A percentile compares a stretch with the other conserved stretches of the same genome.
phyloP scores from a whole-genome alignment of 192 early-diverging fungal species.

The Dispira simplex region DNA sequence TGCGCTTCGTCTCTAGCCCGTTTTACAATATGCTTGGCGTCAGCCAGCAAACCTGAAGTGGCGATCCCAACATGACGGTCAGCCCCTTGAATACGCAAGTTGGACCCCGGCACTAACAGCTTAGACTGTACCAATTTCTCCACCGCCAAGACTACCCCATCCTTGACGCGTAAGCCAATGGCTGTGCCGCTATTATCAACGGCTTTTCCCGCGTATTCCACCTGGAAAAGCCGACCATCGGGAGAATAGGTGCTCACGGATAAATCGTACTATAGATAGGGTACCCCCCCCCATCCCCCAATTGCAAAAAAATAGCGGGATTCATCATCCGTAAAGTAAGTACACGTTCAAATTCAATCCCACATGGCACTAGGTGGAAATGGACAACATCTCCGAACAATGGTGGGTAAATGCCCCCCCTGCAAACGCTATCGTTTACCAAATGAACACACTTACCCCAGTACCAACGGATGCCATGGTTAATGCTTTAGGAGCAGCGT shows the following conservation, averaged over 20 bases:
- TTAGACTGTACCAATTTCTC: slow-evolving; percentile 94
- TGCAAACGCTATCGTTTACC: no score
- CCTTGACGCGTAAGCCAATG: slow-evolving; percentile 85
- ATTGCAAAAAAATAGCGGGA: slow-evolving; percentile 11
- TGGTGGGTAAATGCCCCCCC: no score
- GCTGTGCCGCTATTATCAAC: slow-evolving; percentile 98
- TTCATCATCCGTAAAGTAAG: slow-evolving; percentile 11
- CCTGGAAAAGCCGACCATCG: slow-evolving; percentile 97
- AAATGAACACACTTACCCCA: slow-evolving; percentile 55
- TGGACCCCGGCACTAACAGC: slow-evolving; percentile 81
- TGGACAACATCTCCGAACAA: not conserved
- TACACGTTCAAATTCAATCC: slow-evolving; percentile 9
- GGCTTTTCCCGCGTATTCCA: slow-evolving; percentile 96
- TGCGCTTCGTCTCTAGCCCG: slow-evolving; percentile 83
- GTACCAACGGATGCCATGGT: slow-evolving; percentile 83
- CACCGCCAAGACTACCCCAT: slow-evolving; percentile 92
- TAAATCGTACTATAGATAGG: slow-evolving; percentile 70
- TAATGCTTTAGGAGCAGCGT: not conserved
- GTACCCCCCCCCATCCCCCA: not conserved
- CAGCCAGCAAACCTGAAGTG: slow-evolving; percentile 76
- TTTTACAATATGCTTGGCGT: slow-evolving; percentile 78
- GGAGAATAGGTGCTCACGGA: slow-evolving; percentile 98
- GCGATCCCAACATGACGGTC: slow-evolving; percentile 91
- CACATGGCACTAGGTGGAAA: not conserved
- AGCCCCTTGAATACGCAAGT: slow-evolving; percentile 82